Percentiles rank a stretch among this genome's conserved stretches.
These are phyloP conservation scores for Tremellales sp. DNA, from an alignment of 1,284 basidiomycete species.

Conservation along the genomic window DNA sequence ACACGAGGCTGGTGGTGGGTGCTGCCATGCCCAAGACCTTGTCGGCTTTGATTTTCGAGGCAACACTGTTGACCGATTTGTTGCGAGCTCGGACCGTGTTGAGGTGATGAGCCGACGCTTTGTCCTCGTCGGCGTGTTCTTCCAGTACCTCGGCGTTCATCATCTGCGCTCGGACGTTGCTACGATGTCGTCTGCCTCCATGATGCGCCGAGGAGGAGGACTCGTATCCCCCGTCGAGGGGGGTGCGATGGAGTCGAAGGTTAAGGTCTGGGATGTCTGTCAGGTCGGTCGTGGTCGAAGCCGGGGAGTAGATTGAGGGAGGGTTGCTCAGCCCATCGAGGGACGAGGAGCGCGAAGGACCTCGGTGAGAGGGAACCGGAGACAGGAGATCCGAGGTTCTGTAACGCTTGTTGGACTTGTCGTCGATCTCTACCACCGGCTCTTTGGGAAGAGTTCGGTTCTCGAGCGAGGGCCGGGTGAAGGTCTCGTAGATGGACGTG, in stretches of 20 bases:
- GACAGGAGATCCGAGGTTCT: too few species aligned
- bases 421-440: too few species aligned
- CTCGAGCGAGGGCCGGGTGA: too few species aligned
- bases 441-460: too few species aligned
- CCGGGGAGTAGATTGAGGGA: background rate
- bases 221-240: background rate
- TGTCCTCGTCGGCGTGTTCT: background rate
- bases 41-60: conserved; percentile 27
- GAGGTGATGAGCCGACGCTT: background rate
- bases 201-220: background rate
- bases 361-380: too few species aligned
- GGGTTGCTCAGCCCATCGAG: background rate
- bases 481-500: too few species aligned
- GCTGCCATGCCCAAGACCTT: conserved; percentile 33
- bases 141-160: background rate
- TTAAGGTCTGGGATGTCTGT: background rate
- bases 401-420: too few species aligned
- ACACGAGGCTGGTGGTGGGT: conserved; percentile 43
- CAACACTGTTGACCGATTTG: conserved; percentile 5
- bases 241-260: background rate
- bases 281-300: background rate
- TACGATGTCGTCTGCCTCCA: background rate
- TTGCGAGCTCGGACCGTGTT: background rate
- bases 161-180: background rate
- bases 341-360: background rate